Conservation (phyloP, 129 eudicot genomes). For the Escallonia herrerae region DNA sequence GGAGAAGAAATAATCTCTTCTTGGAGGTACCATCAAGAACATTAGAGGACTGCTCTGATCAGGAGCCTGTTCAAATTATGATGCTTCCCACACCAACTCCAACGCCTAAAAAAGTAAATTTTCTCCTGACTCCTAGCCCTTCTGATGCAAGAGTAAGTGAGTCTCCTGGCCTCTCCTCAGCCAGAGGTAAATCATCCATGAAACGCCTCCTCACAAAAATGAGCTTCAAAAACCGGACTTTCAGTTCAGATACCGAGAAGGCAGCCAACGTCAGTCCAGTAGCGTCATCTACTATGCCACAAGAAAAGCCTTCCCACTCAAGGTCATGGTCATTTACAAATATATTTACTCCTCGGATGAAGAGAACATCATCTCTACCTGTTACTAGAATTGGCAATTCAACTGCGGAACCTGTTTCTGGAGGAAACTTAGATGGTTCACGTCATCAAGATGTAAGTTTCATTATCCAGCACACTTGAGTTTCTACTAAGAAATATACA, state of each 20-base stretch:
- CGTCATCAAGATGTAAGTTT: slow-evolving; percentile 40
- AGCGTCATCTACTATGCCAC: slow-evolving; percentile 25
- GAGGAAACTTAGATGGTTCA: slow-evolving; percentile 32
- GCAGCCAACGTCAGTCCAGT: slow-evolving; percentile 13
- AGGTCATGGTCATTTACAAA: slow-evolving; percentile 74
- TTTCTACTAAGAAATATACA: background rate
- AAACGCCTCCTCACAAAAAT: slow-evolving; percentile 44
- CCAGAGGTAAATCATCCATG: slow-evolving; percentile 40
- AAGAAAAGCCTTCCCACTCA: slow-evolving; percentile 50
- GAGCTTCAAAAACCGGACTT: slow-evolving; percentile 31
- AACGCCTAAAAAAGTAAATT: slow-evolving; percentile 66
- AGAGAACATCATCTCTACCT: slow-evolving; percentile 59
- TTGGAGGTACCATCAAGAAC: slow-evolving; percentile 77
- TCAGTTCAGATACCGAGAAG: slow-evolving; percentile 38
- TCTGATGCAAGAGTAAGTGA: slow-evolving; percentile 23
- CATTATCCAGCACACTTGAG: slow-evolving; percentile 1
- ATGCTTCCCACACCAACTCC: slow-evolving; percentile 51
- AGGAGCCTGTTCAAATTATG: slow-evolving; percentile 51
- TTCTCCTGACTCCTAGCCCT: slow-evolving; percentile 32
- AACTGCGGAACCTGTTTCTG: slow-evolving; percentile 31
- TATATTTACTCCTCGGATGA: slow-evolving; percentile 59
- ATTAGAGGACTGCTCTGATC: slow-evolving; percentile 25
- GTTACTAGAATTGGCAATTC: slow-evolving; percentile 36
- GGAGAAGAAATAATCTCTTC: slow-evolving; percentile 63
- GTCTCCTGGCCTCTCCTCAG: slow-evolving; percentile 40